Evolutionary conservation across 2,329 filamentous ascomycete genomes (phyloP).

Genomic region (Cordyceps tenuipes): DNA sequence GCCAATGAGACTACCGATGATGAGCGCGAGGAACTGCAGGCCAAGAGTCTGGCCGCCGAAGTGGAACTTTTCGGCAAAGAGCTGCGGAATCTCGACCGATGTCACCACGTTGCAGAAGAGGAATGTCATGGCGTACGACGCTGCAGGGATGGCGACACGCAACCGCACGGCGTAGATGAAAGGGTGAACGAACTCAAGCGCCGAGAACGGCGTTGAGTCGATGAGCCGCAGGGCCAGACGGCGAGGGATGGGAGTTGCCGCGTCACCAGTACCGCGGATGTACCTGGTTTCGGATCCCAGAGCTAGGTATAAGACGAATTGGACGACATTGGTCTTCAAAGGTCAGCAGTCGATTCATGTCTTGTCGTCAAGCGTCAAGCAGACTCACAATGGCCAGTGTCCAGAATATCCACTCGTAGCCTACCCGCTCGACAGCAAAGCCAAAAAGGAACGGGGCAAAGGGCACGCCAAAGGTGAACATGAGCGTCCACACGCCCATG

Average conservation of each 20-base stretch:
- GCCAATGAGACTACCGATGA: constrained; percentile 1
- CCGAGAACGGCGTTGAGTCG: constrained; percentile 1
- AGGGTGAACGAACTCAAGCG: not conserved
- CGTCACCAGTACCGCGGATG: not conserved
- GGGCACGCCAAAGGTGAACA: constrained; percentile 1
- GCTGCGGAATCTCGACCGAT: constrained; percentile 8
- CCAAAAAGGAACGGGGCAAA: constrained; percentile 4
- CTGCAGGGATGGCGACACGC: not conserved
- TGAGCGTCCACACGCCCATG: constrained; percentile 7
- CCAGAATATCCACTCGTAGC: constrained; percentile 6
- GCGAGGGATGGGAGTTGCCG: not conserved
- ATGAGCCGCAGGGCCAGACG: not conserved
- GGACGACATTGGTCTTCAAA: not conserved
- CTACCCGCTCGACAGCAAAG: not conserved
- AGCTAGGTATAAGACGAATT: not conserved
- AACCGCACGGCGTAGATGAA: not conserved
- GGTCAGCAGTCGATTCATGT: not conserved
- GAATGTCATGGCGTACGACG: not conserved
- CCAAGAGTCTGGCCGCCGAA: not conserved
- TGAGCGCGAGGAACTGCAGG: constrained; percentile 5
- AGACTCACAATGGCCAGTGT: constrained; percentile 3
- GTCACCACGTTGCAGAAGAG: constrained; percentile 5
- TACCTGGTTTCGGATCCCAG: not conserved
- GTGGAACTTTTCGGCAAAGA: constrained; percentile 3
- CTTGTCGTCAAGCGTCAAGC: not conserved